Evolutionary conservation across 495 filamentous ascomycete species (phyloP), one percentile per base, ranked within the genome.

Genomic region (Annulohypoxylon bovei): DNA sequence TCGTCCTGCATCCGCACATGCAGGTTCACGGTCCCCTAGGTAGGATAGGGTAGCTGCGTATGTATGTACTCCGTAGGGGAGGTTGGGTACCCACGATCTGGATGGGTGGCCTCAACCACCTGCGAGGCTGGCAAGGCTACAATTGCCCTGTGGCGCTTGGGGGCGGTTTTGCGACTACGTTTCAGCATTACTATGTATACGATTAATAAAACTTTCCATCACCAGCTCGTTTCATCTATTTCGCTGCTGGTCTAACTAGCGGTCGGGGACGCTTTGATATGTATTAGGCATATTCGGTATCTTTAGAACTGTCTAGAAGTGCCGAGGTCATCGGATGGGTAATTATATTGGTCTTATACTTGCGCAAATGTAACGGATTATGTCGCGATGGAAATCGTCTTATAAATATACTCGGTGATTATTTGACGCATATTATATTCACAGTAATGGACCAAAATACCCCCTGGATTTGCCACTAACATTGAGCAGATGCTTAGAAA

Each of bases 41-140:
- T 20, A 49, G 49, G 14, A 65, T 65, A 69, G 58, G 49, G 60
- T 44, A 65, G 42, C 44, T 33, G 33, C 32, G 27, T 61, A 67
- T 65, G 53, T 57, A 65, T 67, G 65, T 56, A 23, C 49, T 53
- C 49, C 49, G 33, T 53, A 52, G n/a, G 63, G n/a, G 32, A 59
- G 55, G 30, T 42, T 58, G 33, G 46, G 55, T 62, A 63, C 46
- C 62, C 52, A 53, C 53, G 63, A 71, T 62, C 56, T 72, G 16
- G 69, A 72, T 68, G 64, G 69, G 69, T 72, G 69, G 69, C 69
- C 69, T 72, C 69, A 56, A 32, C 20, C 16, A 68, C 42, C 63
- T 72, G 60, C 64, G 55, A 72, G 69, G 69, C 69, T 72, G 59
- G 59, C 64, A 16, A 71, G 68, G 68, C 69, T 64, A 58, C 39